A percentile compares a stretch with the other conserved stretches of the same genome.
These are phyloP conservation scores for Ceratobasidium sp. DNA, from an alignment of 1,284 basidiomycete species.

Conservation along the genomic window DNA sequence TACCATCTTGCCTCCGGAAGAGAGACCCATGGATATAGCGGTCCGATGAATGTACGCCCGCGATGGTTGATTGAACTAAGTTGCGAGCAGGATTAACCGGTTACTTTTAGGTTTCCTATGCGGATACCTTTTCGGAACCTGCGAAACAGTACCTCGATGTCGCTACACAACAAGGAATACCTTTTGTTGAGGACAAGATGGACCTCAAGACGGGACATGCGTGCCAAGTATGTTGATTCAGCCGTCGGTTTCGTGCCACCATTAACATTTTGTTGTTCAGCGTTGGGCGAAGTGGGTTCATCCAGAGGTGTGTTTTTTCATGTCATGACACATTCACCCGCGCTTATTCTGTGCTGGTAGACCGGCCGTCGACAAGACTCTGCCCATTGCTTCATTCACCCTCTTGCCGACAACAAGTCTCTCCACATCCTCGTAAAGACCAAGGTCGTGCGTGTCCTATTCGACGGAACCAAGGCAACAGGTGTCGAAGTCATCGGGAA, in stretches of 20 bases:
- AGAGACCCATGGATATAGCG: constrained; percentile 35
- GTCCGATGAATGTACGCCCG: constrained; percentile 32
- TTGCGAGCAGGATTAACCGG: neutral
- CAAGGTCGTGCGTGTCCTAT: constrained; percentile 34
- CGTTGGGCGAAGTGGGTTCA: constrained; percentile 44
- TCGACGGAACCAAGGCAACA: constrained; percentile 42
- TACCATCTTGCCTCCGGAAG: constrained; percentile 30
- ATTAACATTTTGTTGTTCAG: constrained; percentile 7
- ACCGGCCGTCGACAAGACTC: constrained; percentile 42
- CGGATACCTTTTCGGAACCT: constrained; percentile 1
- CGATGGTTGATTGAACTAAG: neutral
- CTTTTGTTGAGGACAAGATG: constrained; percentile 29
- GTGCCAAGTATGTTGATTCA: constrained; percentile 25
- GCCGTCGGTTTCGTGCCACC: neutral
- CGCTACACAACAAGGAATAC: constrained; percentile 10
- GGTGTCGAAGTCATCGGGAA: constrained; percentile 36
- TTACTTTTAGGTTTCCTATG: constrained; percentile 28
- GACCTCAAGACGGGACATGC: constrained; percentile 40
- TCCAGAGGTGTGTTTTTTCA: constrained; percentile 23
- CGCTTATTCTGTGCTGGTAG: neutral
- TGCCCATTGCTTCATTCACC: constrained; percentile 35
- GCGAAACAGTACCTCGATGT: constrained; percentile 34
- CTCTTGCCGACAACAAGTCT: constrained; percentile 34
- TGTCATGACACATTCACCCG: neutral
- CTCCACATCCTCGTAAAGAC: constrained; percentile 36